These are phyloP conservation scores for Monosporascus sp. DNA, from an alignment of 2,329 filamentous ascomycete genomes.

Conservation along the genomic window DNA sequence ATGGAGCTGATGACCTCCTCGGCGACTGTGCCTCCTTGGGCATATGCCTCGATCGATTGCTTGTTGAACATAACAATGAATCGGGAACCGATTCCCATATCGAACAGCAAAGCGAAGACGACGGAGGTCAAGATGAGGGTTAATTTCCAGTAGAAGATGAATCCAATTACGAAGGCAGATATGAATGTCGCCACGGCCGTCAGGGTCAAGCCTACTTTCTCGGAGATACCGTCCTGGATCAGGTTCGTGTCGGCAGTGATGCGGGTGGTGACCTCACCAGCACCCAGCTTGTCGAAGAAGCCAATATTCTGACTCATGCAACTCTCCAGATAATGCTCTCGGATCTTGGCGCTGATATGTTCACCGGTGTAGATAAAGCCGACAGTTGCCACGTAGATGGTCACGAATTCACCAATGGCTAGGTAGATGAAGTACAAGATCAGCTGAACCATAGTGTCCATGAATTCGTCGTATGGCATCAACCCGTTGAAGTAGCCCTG, in stretches of 20 bases:
- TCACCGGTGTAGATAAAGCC: conserved; percentile 88
- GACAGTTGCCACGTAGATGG: conserved; percentile 74
- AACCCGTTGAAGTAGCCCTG: conserved; percentile 53
- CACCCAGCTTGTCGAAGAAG: conserved; percentile 88
- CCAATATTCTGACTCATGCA: conserved; percentile 86
- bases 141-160: conserved; percentile 88
- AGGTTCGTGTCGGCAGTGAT: conserved; percentile 93
- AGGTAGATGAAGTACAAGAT: conserved; percentile 85
- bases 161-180: conserved; percentile 85
- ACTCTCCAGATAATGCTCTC: conserved; percentile 77
- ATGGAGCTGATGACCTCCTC: conserved; percentile 95
- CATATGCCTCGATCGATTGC: conserved; percentile 72
- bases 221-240: conserved; percentile 88
- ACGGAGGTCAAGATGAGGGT: conserved; percentile 82
- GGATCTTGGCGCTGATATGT: conserved; percentile 72
- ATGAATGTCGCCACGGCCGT: conserved; percentile 77
- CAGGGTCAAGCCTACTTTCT: conserved; percentile 77
- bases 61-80: conserved; percentile 82
- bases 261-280: conserved; percentile 88
- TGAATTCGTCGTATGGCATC: conserved; percentile 52
- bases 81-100: conserved; percentile 68
- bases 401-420: conserved; percentile 73
- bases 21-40: conserved; percentile 77
- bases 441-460: conserved; percentile 52
- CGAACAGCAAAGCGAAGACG: conserved; percentile 70